Evolutionary conservation across 352 stramenopile species (phyloP).

Genomic region (Phytophthora megakarya): DNA sequence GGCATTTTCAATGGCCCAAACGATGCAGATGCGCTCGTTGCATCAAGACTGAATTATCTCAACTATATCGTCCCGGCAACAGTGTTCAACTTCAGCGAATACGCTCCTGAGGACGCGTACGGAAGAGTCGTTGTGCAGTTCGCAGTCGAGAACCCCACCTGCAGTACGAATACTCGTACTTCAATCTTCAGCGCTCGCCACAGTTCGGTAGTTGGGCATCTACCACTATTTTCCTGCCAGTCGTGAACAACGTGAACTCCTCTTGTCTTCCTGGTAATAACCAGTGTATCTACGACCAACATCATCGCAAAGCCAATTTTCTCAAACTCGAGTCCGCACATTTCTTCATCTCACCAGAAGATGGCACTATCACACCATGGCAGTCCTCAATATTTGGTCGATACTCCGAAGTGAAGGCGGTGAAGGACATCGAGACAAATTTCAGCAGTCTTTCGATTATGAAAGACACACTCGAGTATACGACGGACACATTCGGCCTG

Average conservation of each 20-base stretch:
- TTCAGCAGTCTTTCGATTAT: conserved; percentile 35
- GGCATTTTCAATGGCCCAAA: conserved; percentile 47
- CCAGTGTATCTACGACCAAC: conserved; percentile 10
- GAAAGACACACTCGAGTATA: conserved; percentile 44
- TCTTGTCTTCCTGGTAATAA: not conserved
- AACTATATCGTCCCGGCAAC: not conserved
- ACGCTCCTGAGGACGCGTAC: not conserved
- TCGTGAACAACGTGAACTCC: conserved; percentile 27
- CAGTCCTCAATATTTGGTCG: conserved; percentile 36
- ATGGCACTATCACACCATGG: conserved; percentile 39
- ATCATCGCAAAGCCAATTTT: conserved; percentile 33
- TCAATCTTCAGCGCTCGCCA: conserved; percentile 4
- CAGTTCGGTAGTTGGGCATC: conserved; percentile 2
- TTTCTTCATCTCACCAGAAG: conserved; percentile 44
- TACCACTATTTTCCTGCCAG: conserved; percentile 12
- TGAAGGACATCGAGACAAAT: conserved; percentile 5
- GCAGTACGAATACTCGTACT: conserved; percentile 13
- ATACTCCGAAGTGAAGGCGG: conserved; percentile 35
- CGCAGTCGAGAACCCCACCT: conserved; percentile 9
- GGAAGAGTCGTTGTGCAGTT: conserved; percentile 28
- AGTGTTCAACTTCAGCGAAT: conserved; percentile 18
- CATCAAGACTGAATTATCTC: not conserved
- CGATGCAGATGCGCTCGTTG: not conserved
- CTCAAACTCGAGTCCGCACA: conserved; percentile 32
- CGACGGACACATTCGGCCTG: conserved; percentile 43